Evolutionary conservation across 2,329 filamentous ascomycete species (phyloP), one percentile per base, ranked within the genome.

Genomic region (Apiospora arundinis): DNA sequence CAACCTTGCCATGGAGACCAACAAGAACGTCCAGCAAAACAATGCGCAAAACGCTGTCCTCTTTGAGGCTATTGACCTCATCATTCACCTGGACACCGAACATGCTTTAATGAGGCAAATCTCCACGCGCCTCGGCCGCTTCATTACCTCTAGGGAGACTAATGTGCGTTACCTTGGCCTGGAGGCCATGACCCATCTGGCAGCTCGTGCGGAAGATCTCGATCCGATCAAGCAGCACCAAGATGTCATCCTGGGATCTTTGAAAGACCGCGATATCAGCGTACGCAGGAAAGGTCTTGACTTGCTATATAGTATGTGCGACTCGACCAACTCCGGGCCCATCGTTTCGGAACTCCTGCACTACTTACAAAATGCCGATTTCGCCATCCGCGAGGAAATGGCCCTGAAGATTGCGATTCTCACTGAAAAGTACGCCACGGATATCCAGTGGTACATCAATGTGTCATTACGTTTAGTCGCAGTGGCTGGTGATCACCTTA

Each of bases 371-470:
- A 97, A 94, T 70, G 96, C 96, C 67, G 96, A 99, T 82, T 99
- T 97, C 81, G 95, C 95, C 6, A 98, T 99, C 77, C 91, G 97
- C 74, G 97, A 99, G 84, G 96, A 99, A 82, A 99, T 99, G 96
- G 96, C 98, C 4, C 87, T 99, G 74, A 99, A 99, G 84, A 97
- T 99, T 82, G 96, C 96, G 69, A 99, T 99, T 78, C 83, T 99
- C 74, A 98, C 97, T 0, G 96, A 99, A 81, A 98, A 98, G 80
- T 99, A 99, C 80, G 96, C 96, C 32, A 98, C 95, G 0, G 96
- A 99, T 78, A 94, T 97, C 25, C 95, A 98, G 84, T 99, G 96
- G 96, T 99, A 99, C 81, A 97, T 99, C 74, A 95, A 99, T 80
- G 98, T 98, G 76, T 97, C 96, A 14, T 87, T 99, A 75, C 91